Evolutionary conservation across 192 early-diverging fungal species (phyloP).

Genomic region (Coemansia umbellata): DNA sequence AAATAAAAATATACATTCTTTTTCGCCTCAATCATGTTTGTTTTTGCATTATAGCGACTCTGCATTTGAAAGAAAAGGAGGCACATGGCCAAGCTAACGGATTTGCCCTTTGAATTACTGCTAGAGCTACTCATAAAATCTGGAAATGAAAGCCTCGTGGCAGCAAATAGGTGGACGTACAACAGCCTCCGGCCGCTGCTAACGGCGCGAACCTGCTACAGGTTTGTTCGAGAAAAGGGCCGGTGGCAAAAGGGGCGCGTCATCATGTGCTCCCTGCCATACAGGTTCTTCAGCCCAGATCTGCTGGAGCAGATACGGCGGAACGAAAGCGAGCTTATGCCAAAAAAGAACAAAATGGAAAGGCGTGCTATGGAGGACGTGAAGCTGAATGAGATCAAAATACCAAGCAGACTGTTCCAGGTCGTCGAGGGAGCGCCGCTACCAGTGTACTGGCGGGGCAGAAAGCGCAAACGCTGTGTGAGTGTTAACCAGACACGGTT

Average conservation of each 20-base stretch:
- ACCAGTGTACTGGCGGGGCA: slow-evolving; percentile 4
- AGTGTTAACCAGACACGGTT: slow-evolving; percentile 29
- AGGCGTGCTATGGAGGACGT: neutral
- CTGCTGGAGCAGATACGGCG: slow-evolving; percentile 34
- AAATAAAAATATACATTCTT: no score
- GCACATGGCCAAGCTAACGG: slow-evolving; percentile 39
- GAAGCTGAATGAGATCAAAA: slow-evolving; percentile 15
- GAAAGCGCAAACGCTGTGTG: slow-evolving; percentile 12
- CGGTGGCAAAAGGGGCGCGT: slow-evolving; percentile 21
- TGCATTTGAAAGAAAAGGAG: neutral
- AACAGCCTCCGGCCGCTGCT: slow-evolving; percentile 14
- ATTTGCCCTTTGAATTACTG: slow-evolving; percentile 41
- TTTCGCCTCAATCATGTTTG: no score
- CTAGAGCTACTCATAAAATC: slow-evolving; percentile 19
- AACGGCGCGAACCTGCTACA: slow-evolving; percentile 33
- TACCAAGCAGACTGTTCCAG: slow-evolving; percentile 27
- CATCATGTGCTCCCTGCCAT: slow-evolving; percentile 19
- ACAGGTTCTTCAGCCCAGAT: slow-evolving; percentile 27
- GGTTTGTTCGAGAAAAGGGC: slow-evolving; percentile 31
- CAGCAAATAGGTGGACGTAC: slow-evolving; percentile 29
- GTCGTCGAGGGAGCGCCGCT: slow-evolving; percentile 3
- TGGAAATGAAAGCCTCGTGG: slow-evolving; percentile 22
- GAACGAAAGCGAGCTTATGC: slow-evolving; percentile 18
- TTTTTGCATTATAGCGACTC: no score
- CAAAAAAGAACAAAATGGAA: neutral